These are phyloP conservation scores for Leccinum uliginosum DNA, from an alignment of 768 basidiomycete species.

Conservation along the genomic window DNA sequence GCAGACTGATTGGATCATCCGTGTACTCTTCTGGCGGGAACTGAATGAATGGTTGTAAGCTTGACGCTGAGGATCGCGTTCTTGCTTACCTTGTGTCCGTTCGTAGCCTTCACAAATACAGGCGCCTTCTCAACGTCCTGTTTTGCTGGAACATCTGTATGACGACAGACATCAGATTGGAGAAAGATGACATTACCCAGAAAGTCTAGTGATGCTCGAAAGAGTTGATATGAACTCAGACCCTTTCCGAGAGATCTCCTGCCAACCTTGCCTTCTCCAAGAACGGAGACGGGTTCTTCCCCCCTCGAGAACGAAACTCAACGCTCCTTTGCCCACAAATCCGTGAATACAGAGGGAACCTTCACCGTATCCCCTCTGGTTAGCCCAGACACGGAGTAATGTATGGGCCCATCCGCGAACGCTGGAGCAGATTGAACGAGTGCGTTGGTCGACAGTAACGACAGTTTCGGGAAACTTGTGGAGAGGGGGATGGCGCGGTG, in stretches of 20 bases:
- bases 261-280: conserved; percentile 19
- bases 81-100: conserved; percentile 49
- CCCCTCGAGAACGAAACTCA: conserved; percentile 59
- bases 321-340: conserved; percentile 62
- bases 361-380: conserved; percentile 73
- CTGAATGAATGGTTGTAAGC: conserved; percentile 33
- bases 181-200: conserved; percentile 49
- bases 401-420: conserved; percentile 71
- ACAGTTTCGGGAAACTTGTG: conserved; percentile 33
- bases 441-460: conserved; percentile 44
- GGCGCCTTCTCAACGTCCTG: conserved; percentile 58
- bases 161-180: not conserved
- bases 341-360: conserved; percentile 60
- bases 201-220: conserved; percentile 81
- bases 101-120: conserved; percentile 54
- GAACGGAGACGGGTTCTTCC: conserved; percentile 44
- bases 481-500: conserved; percentile 56
- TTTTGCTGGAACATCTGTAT: conserved; percentile 46
- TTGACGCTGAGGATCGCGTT: not conserved
- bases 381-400: conserved; percentile 86
- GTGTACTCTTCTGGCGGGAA: conserved; percentile 56
- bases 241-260: conserved; percentile 70
- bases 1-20: conserved; percentile 43
- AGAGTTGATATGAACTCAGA: conserved; percentile 86
- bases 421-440: conserved; percentile 49